Percentiles rank a stretch among this genome's conserved stretches.
Evolutionary conservation across 371 early-diverging fungal species (phyloP).

Genomic region (Mucor mucedo): DNA sequence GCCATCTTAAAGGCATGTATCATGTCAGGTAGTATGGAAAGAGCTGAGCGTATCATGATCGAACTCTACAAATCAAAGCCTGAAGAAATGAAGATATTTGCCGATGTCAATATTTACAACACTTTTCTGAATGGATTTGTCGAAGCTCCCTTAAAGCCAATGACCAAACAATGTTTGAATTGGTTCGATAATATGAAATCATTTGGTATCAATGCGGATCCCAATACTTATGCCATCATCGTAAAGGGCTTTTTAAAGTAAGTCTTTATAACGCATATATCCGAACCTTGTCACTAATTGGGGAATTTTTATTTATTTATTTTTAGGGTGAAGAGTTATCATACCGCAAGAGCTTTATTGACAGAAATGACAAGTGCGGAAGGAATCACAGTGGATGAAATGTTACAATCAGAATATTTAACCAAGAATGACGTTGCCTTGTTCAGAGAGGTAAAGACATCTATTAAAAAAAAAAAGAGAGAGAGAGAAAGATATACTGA

Average conservation of each 20-base stretch:
- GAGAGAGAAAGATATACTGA: neutral
- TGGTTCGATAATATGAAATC: constrained; percentile 76
- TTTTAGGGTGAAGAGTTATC: constrained; percentile 56
- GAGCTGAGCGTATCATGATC: constrained; percentile 81
- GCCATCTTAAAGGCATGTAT: constrained; percentile 78
- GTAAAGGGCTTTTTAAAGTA: constrained; percentile 75
- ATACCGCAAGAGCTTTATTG: constrained; percentile 65
- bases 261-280: constrained; percentile 4
- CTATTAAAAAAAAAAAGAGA: too few relatives aligned
- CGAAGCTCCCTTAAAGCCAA: constrained; percentile 43
- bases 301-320: neutral
- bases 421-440: constrained; percentile 46
- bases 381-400: constrained; percentile 42
- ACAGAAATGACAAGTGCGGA: constrained; percentile 66
- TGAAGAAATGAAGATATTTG: constrained; percentile 71
- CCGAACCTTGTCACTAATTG: neutral
- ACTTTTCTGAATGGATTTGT: constrained; percentile 80
- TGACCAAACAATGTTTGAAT: constrained; percentile 65
- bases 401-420: constrained; percentile 50
- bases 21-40: constrained; percentile 69
- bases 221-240: constrained; percentile 78
- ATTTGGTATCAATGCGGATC: constrained; percentile 62
- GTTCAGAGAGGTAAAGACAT: constrained; percentile 38
- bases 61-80: constrained; percentile 67
- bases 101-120: constrained; percentile 82